Percentiles rank a stretch among this genome's conserved stretches.
phyloP scores from a whole-genome alignment of 306 rosid genomes.

The Boehmeria nivea region DNA sequence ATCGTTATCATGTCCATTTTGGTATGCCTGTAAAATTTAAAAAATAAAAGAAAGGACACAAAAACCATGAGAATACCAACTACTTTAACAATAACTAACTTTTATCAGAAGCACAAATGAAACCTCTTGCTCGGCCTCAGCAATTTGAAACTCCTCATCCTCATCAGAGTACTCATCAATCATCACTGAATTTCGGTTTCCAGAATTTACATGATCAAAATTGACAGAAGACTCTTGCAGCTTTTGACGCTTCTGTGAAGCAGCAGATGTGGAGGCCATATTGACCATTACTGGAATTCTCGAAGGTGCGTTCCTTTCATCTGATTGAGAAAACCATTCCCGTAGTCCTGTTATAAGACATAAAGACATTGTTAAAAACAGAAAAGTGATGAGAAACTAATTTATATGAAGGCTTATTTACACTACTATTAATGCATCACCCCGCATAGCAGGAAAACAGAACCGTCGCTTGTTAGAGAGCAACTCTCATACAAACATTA shows the following conservation, averaged over 20 bases:
- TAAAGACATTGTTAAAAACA: neutral
- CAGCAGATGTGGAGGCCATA: constrained; percentile 78
- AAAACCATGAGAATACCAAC: constrained; percentile 4
- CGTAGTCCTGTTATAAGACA: constrained; percentile 63
- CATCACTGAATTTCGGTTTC: constrained; percentile 72
- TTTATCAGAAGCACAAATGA: constrained; percentile 11
- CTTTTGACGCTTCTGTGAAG: constrained; percentile 65
- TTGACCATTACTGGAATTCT: constrained; percentile 99
- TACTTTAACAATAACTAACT: neutral
- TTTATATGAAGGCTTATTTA: neutral
- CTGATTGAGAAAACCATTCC: constrained; percentile 93
- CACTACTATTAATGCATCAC: too few species aligned
- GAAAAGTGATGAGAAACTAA: constrained; percentile 5
- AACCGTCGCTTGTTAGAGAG: too few species aligned
- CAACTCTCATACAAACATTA: too few species aligned
- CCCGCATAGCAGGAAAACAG: too few species aligned
- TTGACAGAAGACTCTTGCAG: constrained; percentile 47
- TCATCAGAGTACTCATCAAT: constrained; percentile 96
- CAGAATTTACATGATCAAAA: constrained; percentile 58
- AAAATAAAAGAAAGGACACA: neutral
- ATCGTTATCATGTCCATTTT: constrained; percentile 51
- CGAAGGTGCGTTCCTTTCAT: constrained; percentile 89
- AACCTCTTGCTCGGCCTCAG: constrained; percentile 89
- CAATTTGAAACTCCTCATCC: constrained; percentile 91
- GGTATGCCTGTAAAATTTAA: constrained; percentile 43